A percentile compares a stretch with the other conserved stretches of the same genome.
These are phyloP conservation scores for Sporisorium reilianum DNA, from an alignment of 1,284 basidiomycete species.

Conservation along the genomic window DNA sequence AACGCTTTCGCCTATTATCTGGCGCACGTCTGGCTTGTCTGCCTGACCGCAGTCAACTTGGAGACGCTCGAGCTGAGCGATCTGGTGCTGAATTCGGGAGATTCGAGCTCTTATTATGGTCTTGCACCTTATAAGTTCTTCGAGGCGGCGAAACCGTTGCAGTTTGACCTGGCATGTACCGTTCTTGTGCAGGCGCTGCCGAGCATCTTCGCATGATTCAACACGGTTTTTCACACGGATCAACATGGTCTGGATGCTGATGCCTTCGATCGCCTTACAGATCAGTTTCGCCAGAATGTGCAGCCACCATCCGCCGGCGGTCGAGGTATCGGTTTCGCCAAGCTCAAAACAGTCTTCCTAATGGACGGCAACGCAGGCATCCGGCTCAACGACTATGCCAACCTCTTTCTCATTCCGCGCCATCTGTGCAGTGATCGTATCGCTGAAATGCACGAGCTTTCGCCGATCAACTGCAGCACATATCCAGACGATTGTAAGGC, in stretches of 20 bases:
- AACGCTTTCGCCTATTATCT: no score
- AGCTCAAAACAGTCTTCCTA: neutral
- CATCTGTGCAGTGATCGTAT: neutral
- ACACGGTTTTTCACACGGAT: no score
- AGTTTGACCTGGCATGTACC: no score
- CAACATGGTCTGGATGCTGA: neutral
- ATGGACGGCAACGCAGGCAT: constrained; percentile 7
- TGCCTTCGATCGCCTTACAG: neutral
- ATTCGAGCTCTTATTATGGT: no score
- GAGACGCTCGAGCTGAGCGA: no score
- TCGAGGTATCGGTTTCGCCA: neutral
- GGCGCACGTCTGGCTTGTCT: no score
- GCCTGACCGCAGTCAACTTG: no score
- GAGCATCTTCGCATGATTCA: no score
- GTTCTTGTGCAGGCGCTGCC: no score
- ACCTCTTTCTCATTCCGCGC: constrained; percentile 10
- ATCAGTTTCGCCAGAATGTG: neutral
- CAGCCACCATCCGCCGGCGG: neutral
- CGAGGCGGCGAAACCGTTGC: no score
- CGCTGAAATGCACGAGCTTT: neutral
- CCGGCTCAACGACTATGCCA: constrained; percentile 5
- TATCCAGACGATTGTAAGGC: neutral
- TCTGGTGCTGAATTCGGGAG: no score
- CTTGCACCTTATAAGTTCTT: no score
- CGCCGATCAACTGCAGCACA: neutral